Base-by-base conservation (phyloP, 345 rosid genomes). In the Sonneratia caseolaris region DNA sequence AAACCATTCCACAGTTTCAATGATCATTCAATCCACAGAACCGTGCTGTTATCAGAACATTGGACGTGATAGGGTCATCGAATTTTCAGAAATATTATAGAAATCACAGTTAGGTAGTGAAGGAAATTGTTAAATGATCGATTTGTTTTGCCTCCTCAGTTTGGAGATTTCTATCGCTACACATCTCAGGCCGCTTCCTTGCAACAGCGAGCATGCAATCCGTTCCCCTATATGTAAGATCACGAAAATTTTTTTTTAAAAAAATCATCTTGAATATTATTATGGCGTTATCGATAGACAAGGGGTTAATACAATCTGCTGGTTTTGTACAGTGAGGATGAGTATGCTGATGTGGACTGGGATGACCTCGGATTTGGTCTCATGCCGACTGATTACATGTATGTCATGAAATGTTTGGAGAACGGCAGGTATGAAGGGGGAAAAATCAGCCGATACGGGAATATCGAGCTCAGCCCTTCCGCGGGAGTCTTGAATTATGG, bases 401-500 rank as follows among this genome's bases (percentile, higher is more conserved):
- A 87, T 78, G 71, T 65, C 7, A 88, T 80, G 88, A 89, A 77
- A 77, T 85, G 90, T 76, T 75, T 82, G 2, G 53, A 79, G 71
- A 84, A 86, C 24, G 81, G 82, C 0, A 71, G 51, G 32, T 94
- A 88, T 48, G 79, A 75, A 69, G 74, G 75, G 24, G 97, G 96
- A 7, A 74, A 71, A 27, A 80, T 94, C 49, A 76, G 66, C 75
- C 88, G 72, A 42, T 89, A 81, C 61, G 84, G 86, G 42, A 88
- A 81, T 75, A 77, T 94, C 70, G 85, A 85, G 40, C 74, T 94
- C 62, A 87, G 89, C 79, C 98, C 98, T 80, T 86, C 89, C 0
- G 88, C 95, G 15, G 95, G 87, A 49, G 91, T 90, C 78, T 77
- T 91, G 70, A 94, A 91, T 72, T 94, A 90, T 67, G 98, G 95